Conservation (phyloP, 352 stramenopile species). For the Paralagenidium karlingii region DNA sequence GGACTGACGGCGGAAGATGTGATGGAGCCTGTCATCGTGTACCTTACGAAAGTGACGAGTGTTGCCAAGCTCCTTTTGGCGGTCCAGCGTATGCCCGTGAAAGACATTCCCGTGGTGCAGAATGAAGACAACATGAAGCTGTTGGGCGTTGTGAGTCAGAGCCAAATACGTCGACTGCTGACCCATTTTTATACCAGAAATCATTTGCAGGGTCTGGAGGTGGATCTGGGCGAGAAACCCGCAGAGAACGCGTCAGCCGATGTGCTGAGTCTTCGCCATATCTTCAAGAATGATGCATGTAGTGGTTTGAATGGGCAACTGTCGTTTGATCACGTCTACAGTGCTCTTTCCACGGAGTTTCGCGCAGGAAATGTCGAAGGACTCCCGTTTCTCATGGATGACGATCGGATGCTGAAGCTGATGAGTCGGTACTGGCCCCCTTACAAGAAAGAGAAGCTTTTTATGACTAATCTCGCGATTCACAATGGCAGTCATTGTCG, state of each 20-base stretch:
- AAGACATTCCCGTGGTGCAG: slow-evolving; percentile 65
- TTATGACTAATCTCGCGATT: slow-evolving; percentile 56
- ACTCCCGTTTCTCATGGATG: slow-evolving; percentile 71
- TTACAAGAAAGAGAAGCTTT: slow-evolving; percentile 42
- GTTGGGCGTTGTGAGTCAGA: slow-evolving; percentile 43
- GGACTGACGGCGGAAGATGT: slow-evolving; percentile 42
- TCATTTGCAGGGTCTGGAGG: slow-evolving; percentile 30
- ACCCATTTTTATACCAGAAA: slow-evolving; percentile 41
- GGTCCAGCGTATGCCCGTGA: slow-evolving; percentile 52
- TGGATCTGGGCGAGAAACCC: slow-evolving; percentile 56
- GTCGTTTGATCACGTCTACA: slow-evolving; percentile 61
- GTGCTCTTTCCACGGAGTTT: slow-evolving; percentile 22
- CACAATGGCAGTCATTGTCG: slow-evolving; percentile 22
- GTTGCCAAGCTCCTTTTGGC: slow-evolving; percentile 52
- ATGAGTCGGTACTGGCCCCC: slow-evolving; percentile 55
- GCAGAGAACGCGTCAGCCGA: slow-evolving; percentile 11
- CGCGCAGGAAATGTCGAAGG: not conserved
- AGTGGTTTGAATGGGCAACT: slow-evolving; percentile 51
- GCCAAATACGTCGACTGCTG: slow-evolving; percentile 50
- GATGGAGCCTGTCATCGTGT: slow-evolving; percentile 56
- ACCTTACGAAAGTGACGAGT: slow-evolving; percentile 57
- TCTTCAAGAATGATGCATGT: slow-evolving; percentile 3
- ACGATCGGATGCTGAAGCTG: slow-evolving; percentile 62
- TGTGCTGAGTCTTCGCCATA: slow-evolving; percentile 10
- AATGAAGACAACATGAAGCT: slow-evolving; percentile 55